Base-by-base conservation (phyloP, 2,329 filamentous ascomycete species). In the Penicillium decumbens region DNA sequence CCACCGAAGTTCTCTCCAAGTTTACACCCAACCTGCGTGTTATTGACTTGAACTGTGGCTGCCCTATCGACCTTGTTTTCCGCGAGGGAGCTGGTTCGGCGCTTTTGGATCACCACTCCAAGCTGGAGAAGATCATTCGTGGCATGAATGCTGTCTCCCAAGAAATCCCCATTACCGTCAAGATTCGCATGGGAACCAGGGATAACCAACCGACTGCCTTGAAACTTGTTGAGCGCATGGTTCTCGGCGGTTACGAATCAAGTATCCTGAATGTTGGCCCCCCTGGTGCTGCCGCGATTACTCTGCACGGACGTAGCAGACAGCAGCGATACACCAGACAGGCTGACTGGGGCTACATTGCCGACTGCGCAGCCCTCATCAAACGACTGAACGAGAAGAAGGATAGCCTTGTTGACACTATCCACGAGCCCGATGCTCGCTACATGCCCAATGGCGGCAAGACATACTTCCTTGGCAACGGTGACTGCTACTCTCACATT, bases 271-370 rank as follows among this genome's bases (percentile, higher is more conserved):
- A 68, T 66, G 84, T 75, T 45, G 90, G 89, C 3, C 84, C 88
- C 12, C 84, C 87, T 3, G 93, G 93, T 45, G 89, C 92, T 47
- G 93, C 93, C 6, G 92, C 93, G n/a, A 86, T 98, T 59, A 97
- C 93, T 1, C 81, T 98, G 1, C 93, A 98, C 69, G 93, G 93
- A 45, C 84, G 93, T 51, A 95, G 88, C 64, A 84, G 92, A 66
- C 91, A 97, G 74, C 92, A 97, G 74, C 83, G 93, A 51, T 98
- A 98, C 74, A 93, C 89, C 3, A 87, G 84, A 64, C 83, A 79
- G 58, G 93, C 93, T n/a, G 89, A 98, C 70, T 98, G 93, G 93
- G 75, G 78, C 39, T 98, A 97, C 71, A 97, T 98, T 58, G 84
- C 88, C 45, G 88, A 95, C 65, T 95, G 89, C 62, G 86, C 92